phyloP scores from a whole-genome alignment of 2,329 filamentous ascomycete genomes.

The Aschersonia sp. region DNA sequence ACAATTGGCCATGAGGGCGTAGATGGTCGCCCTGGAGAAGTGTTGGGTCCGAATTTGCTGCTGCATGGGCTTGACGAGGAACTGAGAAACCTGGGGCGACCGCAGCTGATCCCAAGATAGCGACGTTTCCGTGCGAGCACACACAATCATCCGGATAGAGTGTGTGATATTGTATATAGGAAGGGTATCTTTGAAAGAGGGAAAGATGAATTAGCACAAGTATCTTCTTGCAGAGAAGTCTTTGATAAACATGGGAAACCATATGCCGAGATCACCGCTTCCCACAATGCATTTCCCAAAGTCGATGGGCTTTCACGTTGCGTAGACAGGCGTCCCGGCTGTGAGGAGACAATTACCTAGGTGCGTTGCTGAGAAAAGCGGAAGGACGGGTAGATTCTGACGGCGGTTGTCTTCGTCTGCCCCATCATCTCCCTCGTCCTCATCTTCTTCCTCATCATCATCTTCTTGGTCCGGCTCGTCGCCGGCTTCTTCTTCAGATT shows the following conservation, averaged over 20 bases:
- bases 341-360: constrained; percentile 38
- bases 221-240: not conserved
- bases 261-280: too few species aligned
- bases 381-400: constrained; percentile 35
- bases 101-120: constrained; percentile 89
- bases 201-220: not conserved
- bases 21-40: constrained; percentile 74
- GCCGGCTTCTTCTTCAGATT: constrained; percentile 29
- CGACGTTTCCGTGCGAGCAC: constrained; percentile 78
- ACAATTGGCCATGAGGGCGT: constrained; percentile 85
- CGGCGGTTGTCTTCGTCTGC: constrained; percentile 31
- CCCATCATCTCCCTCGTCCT: constrained; percentile 28
- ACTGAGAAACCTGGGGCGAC: constrained; percentile 92
- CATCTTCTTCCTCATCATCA: constrained; percentile 30
- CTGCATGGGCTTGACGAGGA: constrained; percentile 89
- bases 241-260: not conserved
- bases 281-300: too few species aligned
- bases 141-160: constrained; percentile 71
- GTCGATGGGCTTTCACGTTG: too few species aligned
- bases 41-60: constrained; percentile 72
- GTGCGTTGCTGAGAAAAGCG: constrained; percentile 67
- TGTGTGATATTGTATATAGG: constrained; percentile 87
- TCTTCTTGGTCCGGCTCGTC: constrained; percentile 31
- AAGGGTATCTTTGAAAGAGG: constrained; percentile 49
- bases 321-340: not conserved